A percentile compares a stretch with the other conserved stretches of the same genome.
Conservation (phyloP, 805 yeast genomes). For the Wickerhamomyces bisporus region DNA sequence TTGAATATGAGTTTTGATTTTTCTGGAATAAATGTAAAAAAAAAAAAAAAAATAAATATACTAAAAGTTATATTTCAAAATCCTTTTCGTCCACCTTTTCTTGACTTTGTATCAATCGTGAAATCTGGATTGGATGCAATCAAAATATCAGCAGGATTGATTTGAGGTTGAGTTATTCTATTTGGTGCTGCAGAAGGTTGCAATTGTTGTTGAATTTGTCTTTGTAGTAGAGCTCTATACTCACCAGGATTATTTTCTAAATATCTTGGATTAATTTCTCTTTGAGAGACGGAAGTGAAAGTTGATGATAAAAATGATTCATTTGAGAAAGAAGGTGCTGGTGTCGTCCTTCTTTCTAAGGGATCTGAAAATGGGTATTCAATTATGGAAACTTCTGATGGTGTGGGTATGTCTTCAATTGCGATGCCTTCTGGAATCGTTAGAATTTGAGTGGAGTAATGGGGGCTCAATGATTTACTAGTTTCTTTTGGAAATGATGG, state of each 20-base stretch:
- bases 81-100: not conserved
- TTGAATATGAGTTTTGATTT: too few species aligned
- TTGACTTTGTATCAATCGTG: slow-evolving; percentile 7
- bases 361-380: slow-evolving; percentile 21
- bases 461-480: slow-evolving; percentile 5
- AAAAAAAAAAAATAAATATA: too few species aligned
- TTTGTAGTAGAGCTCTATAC: slow-evolving; percentile 5
- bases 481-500: slow-evolving; percentile 13
- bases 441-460: not conserved
- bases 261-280: slow-evolving; percentile 62
- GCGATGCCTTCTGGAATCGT: slow-evolving; percentile 14
- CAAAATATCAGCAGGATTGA: slow-evolving; percentile 11
- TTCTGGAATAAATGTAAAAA: too few species aligned
- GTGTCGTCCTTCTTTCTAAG: slow-evolving; percentile 20
- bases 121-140: slow-evolving; percentile 22
- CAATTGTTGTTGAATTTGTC: slow-evolving; percentile 4
- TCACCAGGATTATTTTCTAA: slow-evolving; percentile 26
- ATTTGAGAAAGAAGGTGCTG: slow-evolving; percentile 27
- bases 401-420: slow-evolving; percentile 1
- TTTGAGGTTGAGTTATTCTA: not conserved
- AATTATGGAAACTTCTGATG: slow-evolving; percentile 1
- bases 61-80: too few species aligned
- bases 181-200: not conserved
- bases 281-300: slow-evolving; percentile 73
- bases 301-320: slow-evolving; percentile 42